A percentile compares a stretch with the other conserved stretches of the same genome.
phyloP scores from a whole-genome alignment of 768 basidiomycete genomes.

The Galerina sulciceps region DNA sequence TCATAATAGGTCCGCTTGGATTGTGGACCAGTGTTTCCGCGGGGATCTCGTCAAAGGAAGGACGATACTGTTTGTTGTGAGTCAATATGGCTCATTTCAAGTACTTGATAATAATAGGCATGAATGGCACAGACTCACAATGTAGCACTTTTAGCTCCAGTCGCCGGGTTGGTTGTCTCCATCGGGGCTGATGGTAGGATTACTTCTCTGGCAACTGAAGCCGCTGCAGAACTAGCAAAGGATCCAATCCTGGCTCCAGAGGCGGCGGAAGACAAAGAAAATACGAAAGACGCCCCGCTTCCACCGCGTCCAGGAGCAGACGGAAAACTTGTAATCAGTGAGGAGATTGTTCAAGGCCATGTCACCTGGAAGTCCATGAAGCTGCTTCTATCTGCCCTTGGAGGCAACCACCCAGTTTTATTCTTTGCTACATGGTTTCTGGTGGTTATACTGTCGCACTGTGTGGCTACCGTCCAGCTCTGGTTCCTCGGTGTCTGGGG shows the following conservation, averaged over 20 bases:
- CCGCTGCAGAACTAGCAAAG: constrained; percentile 34
- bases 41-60: neutral
- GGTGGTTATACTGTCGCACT: constrained; percentile 27
- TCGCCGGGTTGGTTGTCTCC: constrained; percentile 60
- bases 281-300: neutral
- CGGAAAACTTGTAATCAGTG: constrained; percentile 64
- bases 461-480: constrained; percentile 33
- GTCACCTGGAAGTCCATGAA: constrained; percentile 32
- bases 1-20: neutral
- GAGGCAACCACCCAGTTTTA: constrained; percentile 34
- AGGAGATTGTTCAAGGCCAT: constrained; percentile 54
- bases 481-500: constrained; percentile 52
- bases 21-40: neutral
- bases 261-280: neutral
- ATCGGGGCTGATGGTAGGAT: constrained; percentile 56
- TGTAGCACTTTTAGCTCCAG: constrained; percentile 50
- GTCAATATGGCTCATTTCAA: neutral
- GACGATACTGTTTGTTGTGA: constrained; percentile 1
- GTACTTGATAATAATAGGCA: neutral
- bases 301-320: constrained; percentile 2
- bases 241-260: neutral
- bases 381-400: constrained; percentile 38
- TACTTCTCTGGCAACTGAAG: constrained; percentile 41
- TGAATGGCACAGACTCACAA: constrained; percentile 40
- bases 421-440: constrained; percentile 35